A percentile compares a stretch with the other conserved stretches of the same genome.
Evolutionary conservation across 2,329 filamentous ascomycete species (phyloP).

Genomic region (Grosmannia huntii): DNA sequence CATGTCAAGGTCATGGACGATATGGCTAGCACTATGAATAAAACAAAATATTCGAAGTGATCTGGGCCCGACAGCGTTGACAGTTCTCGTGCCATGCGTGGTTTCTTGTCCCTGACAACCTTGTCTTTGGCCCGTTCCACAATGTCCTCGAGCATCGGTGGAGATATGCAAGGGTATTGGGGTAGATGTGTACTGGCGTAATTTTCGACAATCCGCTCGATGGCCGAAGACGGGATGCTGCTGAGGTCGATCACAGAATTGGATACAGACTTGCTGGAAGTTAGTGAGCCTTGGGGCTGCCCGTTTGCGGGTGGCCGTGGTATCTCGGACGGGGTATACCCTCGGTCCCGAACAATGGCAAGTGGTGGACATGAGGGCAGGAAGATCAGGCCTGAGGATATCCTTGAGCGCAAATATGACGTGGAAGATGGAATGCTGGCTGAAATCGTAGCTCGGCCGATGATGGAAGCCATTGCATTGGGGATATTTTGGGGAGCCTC

Average conservation of each 20-base stretch:
- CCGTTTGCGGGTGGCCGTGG: neutral
- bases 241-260: slow-evolving; percentile 1
- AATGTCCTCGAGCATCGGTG: neutral
- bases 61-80: neutral
- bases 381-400: neutral
- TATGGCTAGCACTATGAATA: slow-evolving; percentile 22
- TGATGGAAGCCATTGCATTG: neutral
- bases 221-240: slow-evolving; percentile 1
- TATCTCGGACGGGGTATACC: neutral
- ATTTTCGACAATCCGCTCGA: slow-evolving; percentile 3
- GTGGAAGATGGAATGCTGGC: neutral
- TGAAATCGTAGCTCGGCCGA: neutral
- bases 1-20: slow-evolving; percentile 27
- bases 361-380: slow-evolving; percentile 3
- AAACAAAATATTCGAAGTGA: slow-evolving; percentile 14
- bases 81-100: neutral
- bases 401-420: neutral
- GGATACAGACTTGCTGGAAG: neutral
- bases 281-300: neutral
- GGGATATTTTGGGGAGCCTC: slow-evolving; percentile 1
- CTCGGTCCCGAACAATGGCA: neutral
- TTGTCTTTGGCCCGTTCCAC: neutral
- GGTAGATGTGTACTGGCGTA: slow-evolving; percentile 3
- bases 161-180: slow-evolving; percentile 1
- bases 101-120: neutral